Evolutionary conservation across 2,329 filamentous ascomycete species (phyloP).

Genomic region (Zarea fungicola): DNA sequence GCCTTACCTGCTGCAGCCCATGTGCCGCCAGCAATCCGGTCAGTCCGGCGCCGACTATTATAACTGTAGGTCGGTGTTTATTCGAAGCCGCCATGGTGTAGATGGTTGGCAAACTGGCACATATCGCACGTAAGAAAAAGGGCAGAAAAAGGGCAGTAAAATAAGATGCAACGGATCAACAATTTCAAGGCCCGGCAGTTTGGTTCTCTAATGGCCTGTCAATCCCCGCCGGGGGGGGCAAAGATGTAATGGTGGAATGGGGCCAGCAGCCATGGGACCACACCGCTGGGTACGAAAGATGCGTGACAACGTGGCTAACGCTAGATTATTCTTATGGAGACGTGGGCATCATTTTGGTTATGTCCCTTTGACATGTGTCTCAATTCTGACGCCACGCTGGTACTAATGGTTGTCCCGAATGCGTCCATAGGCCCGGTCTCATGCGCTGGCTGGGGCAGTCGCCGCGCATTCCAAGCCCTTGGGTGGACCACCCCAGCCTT

Average conservation of each 20-base stretch:
- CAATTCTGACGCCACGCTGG: background rate
- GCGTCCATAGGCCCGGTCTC: background rate
- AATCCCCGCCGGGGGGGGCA: background rate
- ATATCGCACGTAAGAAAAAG: background rate
- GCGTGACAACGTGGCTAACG: conserved; percentile 1
- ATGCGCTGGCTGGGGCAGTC: background rate
- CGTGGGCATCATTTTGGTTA: no score
- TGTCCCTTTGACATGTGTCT: background rate
- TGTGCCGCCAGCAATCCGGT: conserved; percentile 33
- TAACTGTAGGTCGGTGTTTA: background rate
- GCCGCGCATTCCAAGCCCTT: background rate
- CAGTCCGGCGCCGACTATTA: conserved; percentile 30
- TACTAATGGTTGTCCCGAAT: background rate
- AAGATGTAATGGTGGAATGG: background rate
- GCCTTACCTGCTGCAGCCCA: conserved; percentile 29
- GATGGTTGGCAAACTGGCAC: background rate
- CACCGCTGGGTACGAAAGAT: background rate
- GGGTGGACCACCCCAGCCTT: no score
- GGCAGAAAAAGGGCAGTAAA: background rate
- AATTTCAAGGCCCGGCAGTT: background rate
- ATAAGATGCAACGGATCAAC: background rate
- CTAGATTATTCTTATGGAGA: background rate
- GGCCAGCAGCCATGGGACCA: background rate
- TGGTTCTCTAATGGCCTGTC: background rate
- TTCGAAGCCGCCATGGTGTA: background rate